phyloP scores from a whole-genome alignment of 495 filamentous ascomycete genomes.

The Penicillium longicatenatum region DNA sequence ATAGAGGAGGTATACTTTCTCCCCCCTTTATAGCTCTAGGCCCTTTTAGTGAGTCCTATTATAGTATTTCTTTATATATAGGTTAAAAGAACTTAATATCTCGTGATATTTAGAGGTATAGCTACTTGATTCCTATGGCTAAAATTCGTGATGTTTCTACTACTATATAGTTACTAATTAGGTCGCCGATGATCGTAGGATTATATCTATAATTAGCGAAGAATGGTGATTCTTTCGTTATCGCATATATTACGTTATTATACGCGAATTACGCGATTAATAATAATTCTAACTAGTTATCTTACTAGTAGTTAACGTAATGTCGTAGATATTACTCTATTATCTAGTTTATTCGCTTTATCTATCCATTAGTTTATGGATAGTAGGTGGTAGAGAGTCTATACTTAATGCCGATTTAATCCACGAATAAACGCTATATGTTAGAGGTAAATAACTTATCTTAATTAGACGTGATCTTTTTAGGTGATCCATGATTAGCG shows the following conservation, averaged over 20 bases:
- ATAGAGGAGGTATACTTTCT: slow-evolving; percentile 33
- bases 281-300: slow-evolving; percentile 10
- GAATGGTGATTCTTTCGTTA: slow-evolving; percentile 8
- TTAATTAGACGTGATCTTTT: not conserved
- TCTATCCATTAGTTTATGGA: slow-evolving; percentile 13
- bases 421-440: slow-evolving; percentile 3
- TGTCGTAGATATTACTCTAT: slow-evolving; percentile 13
- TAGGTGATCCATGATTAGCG: not conserved
- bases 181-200: not conserved
- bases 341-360: slow-evolving; percentile 10
- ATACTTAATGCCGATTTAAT: not conserved
- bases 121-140: slow-evolving; percentile 10
- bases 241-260: slow-evolving; percentile 14
- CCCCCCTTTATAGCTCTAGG: slow-evolving; percentile 26
- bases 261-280: slow-evolving; percentile 13
- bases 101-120: slow-evolving; percentile 11
- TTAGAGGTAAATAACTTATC: slow-evolving; percentile 7
- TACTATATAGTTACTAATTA: too few relatives aligned
- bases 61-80: slow-evolving; percentile 18
- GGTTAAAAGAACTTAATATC: slow-evolving; percentile 20
- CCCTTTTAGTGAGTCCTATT: slow-evolving; percentile 20
- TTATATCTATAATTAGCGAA: slow-evolving; percentile 13
- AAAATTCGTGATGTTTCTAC: not conserved
- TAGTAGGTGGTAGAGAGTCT: slow-evolving; percentile 5
- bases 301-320: slow-evolving; percentile 16